Base-by-base conservation (phyloP, 768 basidiomycete genomes). In the Boletus patriciae region DNA sequence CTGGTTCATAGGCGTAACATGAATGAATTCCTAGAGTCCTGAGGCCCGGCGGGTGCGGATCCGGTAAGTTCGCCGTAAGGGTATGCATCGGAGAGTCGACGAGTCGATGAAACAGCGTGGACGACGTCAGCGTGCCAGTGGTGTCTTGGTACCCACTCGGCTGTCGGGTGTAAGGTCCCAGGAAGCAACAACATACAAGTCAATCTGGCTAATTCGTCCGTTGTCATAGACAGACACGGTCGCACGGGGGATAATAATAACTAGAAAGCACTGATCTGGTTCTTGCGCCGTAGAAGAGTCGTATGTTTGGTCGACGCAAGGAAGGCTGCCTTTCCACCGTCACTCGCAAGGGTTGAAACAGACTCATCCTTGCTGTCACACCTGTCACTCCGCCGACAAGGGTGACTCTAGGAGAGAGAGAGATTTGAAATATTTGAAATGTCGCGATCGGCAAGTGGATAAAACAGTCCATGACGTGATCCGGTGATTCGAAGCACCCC, bases 401-500 rank as follows among this genome's bases (percentile, higher is more conserved):
- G 38, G n/a, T 40, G 47, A 31, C 29, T 31, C 8, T 31, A 31
- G 31, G 31, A 31, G 31, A 55, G 58, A 52, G 54, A n/a, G 36
- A 34, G 40, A 50, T 52, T 52, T 44, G 37, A 57, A 46, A 53
- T 49, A 54, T 58, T 66, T 59, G 49, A 45, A 67, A 65, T 62
- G 54, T 65, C 59, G 52, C 62, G 69, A 73, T 73, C 71, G 69
- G 67, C 64, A 63, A 55, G 51, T 65, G 59, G 59, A 47, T 68
- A 60, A 64, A 65, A 73, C 59, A 57, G 61, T 31, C 40, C 19
- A 60, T 73, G 68, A 70, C 70, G 72, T 71, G 70, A 71, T 70
- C 67, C 68, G 67, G 62, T 67, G 63, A 54, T 59, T 47, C n/a
- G 42, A 50, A 31, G 36, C 34, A 46, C 42, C 34, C 47, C 61